Conservation (phyloP, 2,329 filamentous ascomycete species). For the Plenodomus biglobosus region DNA sequence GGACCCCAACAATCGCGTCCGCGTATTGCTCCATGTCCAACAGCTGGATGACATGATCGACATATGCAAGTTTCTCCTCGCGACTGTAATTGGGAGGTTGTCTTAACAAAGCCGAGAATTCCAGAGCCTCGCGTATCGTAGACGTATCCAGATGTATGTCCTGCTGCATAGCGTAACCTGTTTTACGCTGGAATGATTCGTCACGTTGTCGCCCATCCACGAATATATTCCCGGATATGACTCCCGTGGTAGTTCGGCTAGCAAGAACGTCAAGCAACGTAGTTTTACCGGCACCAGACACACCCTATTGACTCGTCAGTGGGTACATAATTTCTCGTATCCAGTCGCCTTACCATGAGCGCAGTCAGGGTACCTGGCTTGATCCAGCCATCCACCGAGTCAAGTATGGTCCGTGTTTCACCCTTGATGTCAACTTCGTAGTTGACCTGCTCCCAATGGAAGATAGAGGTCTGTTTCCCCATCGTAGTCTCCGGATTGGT, state of each 20-base stretch:
- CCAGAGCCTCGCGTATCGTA: slow-evolving; percentile 33
- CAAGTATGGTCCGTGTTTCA: slow-evolving; percentile 52
- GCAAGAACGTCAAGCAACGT: slow-evolving; percentile 78
- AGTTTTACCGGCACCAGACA: slow-evolving; percentile 85
- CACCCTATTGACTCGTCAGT: slow-evolving; percentile 56
- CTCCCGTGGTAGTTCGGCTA: slow-evolving; percentile 27
- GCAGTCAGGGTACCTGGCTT: slow-evolving; percentile 55
- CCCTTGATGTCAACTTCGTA: slow-evolving; percentile 39
- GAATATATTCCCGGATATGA: slow-evolving; percentile 31
- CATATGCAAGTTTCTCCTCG: slow-evolving; percentile 18
- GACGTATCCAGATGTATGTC: slow-evolving; percentile 38
- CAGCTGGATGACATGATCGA: slow-evolving; percentile 20
- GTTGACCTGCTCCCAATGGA: slow-evolving; percentile 36
- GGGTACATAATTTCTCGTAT: neutral
- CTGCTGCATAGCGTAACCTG: slow-evolving; percentile 79
- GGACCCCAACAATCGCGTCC: slow-evolving; percentile 21
- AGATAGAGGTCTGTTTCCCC: slow-evolving; percentile 42
- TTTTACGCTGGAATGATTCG: slow-evolving; percentile 80
- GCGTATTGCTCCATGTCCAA: slow-evolving; percentile 19
- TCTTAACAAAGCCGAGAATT: slow-evolving; percentile 49
- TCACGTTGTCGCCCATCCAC: slow-evolving; percentile 54
- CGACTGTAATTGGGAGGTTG: slow-evolving; percentile 18
- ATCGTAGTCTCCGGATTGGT: slow-evolving; percentile 32
- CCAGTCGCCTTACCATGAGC: slow-evolving; percentile 42
- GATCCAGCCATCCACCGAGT: slow-evolving; percentile 57